Evolutionary conservation across 2,329 filamentous ascomycete genomes (phyloP).

Genomic region (Fusarium bactridioides): DNA sequence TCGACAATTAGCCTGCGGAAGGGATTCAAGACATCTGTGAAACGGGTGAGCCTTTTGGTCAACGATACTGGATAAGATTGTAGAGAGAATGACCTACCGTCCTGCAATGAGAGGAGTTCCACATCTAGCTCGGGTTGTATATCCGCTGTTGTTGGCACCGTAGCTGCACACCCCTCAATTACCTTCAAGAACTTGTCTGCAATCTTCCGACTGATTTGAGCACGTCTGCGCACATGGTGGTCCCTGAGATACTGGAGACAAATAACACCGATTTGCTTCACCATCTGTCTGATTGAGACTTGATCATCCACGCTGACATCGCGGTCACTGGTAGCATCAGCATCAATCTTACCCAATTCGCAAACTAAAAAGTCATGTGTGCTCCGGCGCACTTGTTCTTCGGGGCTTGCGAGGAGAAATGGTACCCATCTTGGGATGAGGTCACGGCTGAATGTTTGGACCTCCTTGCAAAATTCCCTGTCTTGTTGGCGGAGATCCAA

Average conservation of each 20-base stretch:
- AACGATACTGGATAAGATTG: background rate
- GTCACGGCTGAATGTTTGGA: conserved; percentile 37
- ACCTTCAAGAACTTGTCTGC: conserved; percentile 54
- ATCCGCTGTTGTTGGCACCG: conserved; percentile 47
- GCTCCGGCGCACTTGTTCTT: conserved; percentile 51
- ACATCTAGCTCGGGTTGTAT: conserved; percentile 43
- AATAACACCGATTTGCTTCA: conserved; percentile 52
- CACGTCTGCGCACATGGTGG: conserved; percentile 52
- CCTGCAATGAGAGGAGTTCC: conserved; percentile 40
- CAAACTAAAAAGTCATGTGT: conserved; percentile 55
- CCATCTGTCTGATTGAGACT: conserved; percentile 30
- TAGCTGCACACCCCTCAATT: conserved; percentile 51
- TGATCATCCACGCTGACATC: conserved; percentile 45
- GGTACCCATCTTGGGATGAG: conserved; percentile 59
- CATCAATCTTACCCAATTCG: conserved; percentile 51
- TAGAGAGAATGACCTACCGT: conserved; percentile 35
- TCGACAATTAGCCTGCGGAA: conserved; percentile 65
- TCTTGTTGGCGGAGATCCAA: conserved; percentile 43
- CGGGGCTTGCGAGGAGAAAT: conserved; percentile 57
- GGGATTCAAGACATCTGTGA: conserved; percentile 52
- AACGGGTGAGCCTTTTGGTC: conserved; percentile 15
- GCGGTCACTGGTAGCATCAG: conserved; percentile 33
- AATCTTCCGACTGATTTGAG: conserved; percentile 53
- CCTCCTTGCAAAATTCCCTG: conserved; percentile 27
- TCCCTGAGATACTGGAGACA: conserved; percentile 59